A percentile compares a stretch with the other conserved stretches of the same genome.
phyloP scores from a whole-genome alignment of 257 asterid species.

The Salvia splendens region DNA sequence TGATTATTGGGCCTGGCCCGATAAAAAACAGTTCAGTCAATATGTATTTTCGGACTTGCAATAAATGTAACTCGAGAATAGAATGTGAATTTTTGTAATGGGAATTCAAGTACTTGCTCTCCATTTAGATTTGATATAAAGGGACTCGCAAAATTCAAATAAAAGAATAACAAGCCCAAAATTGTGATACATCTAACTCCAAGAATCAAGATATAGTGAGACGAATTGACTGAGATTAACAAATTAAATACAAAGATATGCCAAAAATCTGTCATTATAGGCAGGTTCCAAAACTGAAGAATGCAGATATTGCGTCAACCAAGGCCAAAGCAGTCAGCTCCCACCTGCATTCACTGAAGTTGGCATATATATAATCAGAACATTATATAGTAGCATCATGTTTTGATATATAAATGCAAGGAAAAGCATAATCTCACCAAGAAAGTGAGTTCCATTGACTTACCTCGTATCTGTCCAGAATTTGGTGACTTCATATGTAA shows the following conservation, averaged over 20 bases:
- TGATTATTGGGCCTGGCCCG: too few species aligned
- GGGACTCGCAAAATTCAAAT: too few species aligned
- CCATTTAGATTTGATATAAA: too few species aligned
- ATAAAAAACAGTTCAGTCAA: too few species aligned
- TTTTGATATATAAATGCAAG: too few species aligned
- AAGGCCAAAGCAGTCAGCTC: constrained; percentile 44
- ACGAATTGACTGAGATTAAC: constrained; percentile 28
- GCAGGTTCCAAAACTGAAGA: constrained; percentile 27
- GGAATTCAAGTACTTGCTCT: too few species aligned
- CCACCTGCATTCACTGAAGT: constrained; percentile 71
- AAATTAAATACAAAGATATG: constrained; percentile 4
- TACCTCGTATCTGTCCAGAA: constrained; percentile 73
- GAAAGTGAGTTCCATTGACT: background rate
- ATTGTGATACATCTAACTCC: constrained; percentile 28
- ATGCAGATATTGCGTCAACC: constrained; percentile 4
- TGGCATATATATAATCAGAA: constrained; percentile 30
- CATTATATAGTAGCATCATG: background rate
- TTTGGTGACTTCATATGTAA: constrained; percentile 57
- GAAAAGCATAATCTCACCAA: too few species aligned
- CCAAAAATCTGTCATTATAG: constrained; percentile 27
- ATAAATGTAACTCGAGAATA: too few species aligned
- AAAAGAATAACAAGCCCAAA: constrained; percentile 22
- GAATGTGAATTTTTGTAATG: too few species aligned
- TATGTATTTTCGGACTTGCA: too few species aligned
- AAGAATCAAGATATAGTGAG: constrained; percentile 14